Conservation (phyloP, 768 basidiomycete genomes). For the Crepidotus variabilis region DNA sequence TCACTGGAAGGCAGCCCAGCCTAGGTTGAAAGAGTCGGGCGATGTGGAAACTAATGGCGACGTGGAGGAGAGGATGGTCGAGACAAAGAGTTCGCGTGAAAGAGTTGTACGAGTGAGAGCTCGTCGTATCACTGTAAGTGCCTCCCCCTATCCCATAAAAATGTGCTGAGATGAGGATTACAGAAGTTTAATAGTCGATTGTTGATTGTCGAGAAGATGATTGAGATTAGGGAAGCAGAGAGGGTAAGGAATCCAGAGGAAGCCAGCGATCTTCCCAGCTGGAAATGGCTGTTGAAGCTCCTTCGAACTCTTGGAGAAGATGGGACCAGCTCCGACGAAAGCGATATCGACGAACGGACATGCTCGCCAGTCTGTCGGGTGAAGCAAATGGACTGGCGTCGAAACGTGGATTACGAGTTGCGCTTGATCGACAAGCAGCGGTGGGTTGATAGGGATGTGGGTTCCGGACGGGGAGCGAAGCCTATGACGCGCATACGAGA, state of each 20-base stretch:
- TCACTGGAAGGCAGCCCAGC: constrained; percentile 2
- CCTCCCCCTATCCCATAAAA: not conserved
- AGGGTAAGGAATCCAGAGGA: not conserved
- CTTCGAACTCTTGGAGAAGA: not conserved
- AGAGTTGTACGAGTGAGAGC: not conserved
- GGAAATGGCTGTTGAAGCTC: not conserved
- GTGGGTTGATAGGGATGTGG: not conserved
- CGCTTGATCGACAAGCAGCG: not conserved
- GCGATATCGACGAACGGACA: not conserved
- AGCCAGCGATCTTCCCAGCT: not conserved
- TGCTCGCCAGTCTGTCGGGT: not conserved
- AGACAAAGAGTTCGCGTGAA: not conserved
- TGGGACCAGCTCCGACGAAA: not conserved
- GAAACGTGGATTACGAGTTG: not conserved
- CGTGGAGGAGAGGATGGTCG: constrained; percentile 29
- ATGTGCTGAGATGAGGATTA: not conserved
- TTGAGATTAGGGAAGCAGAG: not conserved
- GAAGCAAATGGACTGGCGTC: not conserved
- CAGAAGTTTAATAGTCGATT: not conserved
- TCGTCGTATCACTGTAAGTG: not conserved
- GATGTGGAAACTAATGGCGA: constrained; percentile 17
- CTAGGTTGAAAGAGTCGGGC: constrained; percentile 1
- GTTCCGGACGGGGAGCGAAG: not conserved
- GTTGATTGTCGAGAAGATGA: not conserved
- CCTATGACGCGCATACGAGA: not conserved